Evolutionary conservation across 768 basidiomycete species (phyloP), one percentile per base, ranked within the genome.

Genomic region (Naganishia onofrii): DNA sequence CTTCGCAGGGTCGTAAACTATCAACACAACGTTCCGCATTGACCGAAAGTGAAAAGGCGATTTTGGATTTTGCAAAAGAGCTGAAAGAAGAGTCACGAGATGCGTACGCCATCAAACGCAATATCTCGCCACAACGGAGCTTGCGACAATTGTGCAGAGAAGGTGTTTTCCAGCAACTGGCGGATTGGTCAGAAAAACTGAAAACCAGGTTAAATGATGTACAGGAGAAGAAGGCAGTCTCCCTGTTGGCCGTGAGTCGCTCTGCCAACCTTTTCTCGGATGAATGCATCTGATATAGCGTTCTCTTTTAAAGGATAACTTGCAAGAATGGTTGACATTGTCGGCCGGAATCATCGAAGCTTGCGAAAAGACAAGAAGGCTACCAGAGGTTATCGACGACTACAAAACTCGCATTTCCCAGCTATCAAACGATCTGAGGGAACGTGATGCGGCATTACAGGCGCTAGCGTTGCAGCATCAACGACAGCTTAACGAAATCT

Each of bases 311-410:
- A 34, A 63, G 60, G 38, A 63, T 34, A 44, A 63, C 38, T 34
- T 63, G 60, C 60, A 63, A 44, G 60, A 63, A 63, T 63, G 60
- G 60, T 42, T 42, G 15, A 44, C 38, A 13, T 3, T 44, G 60
- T 63, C 60, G 1, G 60, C 60, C 36, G 60, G 36, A 26, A 63
- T 63, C 42, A 63, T 63, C n/a, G 60, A 44, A n/a, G 60, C 60
- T 12, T 63, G 60, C 60, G 60, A 63, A 26, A 34, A 63, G 19
- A 63, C 60, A 28, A 38, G 42, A n/a, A 46, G 26, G 17, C 60
- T 63, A 26, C 60, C 60, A 29, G 60, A 63, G 4, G 4, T 44
- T 15, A 63, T 63, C 5, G 60, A 63, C 21, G 34, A 42, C 38
- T 63, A 63, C 26, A 63, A 44, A 26, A 44, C 36, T 28, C 60